phyloP scores from a whole-genome alignment of 2,329 filamentous ascomycete species.

The Fusarium sp. region DNA sequence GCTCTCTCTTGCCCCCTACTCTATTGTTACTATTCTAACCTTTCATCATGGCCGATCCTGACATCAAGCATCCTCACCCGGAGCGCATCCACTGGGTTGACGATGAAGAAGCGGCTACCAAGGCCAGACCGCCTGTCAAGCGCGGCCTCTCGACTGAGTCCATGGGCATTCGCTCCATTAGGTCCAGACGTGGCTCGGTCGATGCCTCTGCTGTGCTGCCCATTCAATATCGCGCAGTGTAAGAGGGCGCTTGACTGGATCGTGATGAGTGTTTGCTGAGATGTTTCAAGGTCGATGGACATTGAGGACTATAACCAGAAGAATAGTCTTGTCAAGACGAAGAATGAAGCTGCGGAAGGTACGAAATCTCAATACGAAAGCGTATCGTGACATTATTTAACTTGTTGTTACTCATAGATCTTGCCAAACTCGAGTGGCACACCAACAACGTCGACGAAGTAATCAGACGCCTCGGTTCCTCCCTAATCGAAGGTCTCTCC shows the following conservation, averaged over 20 bases:
- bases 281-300: conserved; percentile 30
- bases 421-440: conserved; percentile 38
- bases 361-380: neutral
- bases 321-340: conserved; percentile 13
- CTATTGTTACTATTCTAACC: neutral
- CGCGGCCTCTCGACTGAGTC: conserved; percentile 31
- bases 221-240: conserved; percentile 38
- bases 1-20: neutral
- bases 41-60: conserved; percentile 28
- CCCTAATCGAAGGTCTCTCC: conserved; percentile 29
- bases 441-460: conserved; percentile 31
- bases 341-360: conserved; percentile 24
- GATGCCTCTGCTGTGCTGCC: conserved; percentile 31
- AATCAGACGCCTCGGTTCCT: conserved; percentile 25
- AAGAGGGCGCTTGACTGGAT: conserved; percentile 1
- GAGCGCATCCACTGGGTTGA: conserved; percentile 37
- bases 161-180: conserved; percentile 23
- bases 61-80: conserved; percentile 23
- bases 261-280: conserved; percentile 4
- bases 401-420: conserved; percentile 11
- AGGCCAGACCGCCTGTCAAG: conserved; percentile 22
- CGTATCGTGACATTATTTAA: neutral
- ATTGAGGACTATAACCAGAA: conserved; percentile 37
- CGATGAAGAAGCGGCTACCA: conserved; percentile 33
- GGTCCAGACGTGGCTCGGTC: conserved; percentile 24